Base-by-base conservation (phyloP, 768 basidiomycete species). In the Termitomyces sp. region DNA sequence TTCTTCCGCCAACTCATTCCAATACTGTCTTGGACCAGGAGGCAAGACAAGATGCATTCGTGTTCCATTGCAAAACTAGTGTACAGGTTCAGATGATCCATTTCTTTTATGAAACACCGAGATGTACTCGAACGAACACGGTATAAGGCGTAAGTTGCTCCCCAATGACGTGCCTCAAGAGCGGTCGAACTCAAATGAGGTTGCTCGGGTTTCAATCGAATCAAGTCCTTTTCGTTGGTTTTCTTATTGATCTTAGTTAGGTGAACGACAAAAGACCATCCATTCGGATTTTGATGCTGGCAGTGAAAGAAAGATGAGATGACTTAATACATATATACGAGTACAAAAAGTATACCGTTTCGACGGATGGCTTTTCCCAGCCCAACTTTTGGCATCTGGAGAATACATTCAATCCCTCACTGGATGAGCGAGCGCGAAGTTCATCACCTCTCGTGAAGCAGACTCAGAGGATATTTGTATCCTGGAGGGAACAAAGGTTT, bases 111-210 rank as follows among this genome's bases (percentile, higher is more conserved):
- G 28, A 35, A 44, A 52, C 42, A 48, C 56, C 31, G 19, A 50
- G 63, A 52, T 42, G 60, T 40, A 56, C 28, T 54, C 51, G 54
- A 50, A 85, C 87, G 73, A 72, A 94, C 92, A 63, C 93, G 85
- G 70, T 94, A 90, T 53, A 96, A 71, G 41, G 90, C 89, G 63
- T 90, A 93, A 3, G 87, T 88, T 15, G 93, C 93, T 40, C 87
- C 93, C 86, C 90, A 94, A 66, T 97, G 94, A 54, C 86, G 88
- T 30, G 94, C 93, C 71, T 96, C 91, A 23, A 86, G 66, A 7
- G 85, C 78, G n/a, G 85, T 85, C 2, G 81, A 76, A 59, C 83
- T 76, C 45, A 79, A 71, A 61, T 89, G 81, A 6, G 86, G 79
- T 1, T 90, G 88, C 65, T 87, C 82, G 5, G 93, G 87, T 58